phyloP scores from a whole-genome alignment of 805 yeast genomes.

The Monosporozyma unispora region DNA sequence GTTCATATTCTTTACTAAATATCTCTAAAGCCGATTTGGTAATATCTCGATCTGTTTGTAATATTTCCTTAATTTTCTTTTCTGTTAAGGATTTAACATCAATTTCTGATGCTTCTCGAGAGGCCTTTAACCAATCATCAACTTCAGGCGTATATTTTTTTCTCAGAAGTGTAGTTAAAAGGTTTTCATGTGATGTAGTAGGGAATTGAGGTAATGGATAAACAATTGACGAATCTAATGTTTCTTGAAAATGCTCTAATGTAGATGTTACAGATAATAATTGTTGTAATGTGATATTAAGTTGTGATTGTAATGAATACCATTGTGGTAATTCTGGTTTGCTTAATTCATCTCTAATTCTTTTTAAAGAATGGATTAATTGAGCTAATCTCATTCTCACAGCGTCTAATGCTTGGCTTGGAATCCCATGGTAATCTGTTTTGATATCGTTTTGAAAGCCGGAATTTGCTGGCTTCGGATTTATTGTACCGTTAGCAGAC shows the following conservation, averaged over 20 bases:
- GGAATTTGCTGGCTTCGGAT: background rate
- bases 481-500: background rate
- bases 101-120: slow-evolving; percentile 30
- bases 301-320: slow-evolving; percentile 67
- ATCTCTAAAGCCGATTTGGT: slow-evolving; percentile 58
- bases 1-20: slow-evolving; percentile 45
- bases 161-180: slow-evolving; percentile 74
- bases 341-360: slow-evolving; percentile 46
- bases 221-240: slow-evolving; percentile 58
- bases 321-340: slow-evolving; percentile 40
- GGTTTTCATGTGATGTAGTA: slow-evolving; percentile 70
- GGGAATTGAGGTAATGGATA: slow-evolving; percentile 84
- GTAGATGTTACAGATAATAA: slow-evolving; percentile 66
- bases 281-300: slow-evolving; percentile 76
- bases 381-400: slow-evolving; percentile 54
- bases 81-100: slow-evolving; percentile 18
- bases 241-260: slow-evolving; percentile 49
- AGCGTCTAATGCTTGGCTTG: slow-evolving; percentile 54
- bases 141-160: slow-evolving; percentile 89
- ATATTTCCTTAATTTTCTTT: slow-evolving; percentile 18
- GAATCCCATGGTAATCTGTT: slow-evolving; percentile 35
- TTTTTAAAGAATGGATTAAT: slow-evolving; percentile 48
- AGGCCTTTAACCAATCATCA: slow-evolving; percentile 65
- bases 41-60: slow-evolving; percentile 49
- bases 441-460: background rate